These are phyloP conservation scores for Pythium rhizo-oryzae DNA, from an alignment of 352 stramenopile species.

Conservation along the genomic window DNA sequence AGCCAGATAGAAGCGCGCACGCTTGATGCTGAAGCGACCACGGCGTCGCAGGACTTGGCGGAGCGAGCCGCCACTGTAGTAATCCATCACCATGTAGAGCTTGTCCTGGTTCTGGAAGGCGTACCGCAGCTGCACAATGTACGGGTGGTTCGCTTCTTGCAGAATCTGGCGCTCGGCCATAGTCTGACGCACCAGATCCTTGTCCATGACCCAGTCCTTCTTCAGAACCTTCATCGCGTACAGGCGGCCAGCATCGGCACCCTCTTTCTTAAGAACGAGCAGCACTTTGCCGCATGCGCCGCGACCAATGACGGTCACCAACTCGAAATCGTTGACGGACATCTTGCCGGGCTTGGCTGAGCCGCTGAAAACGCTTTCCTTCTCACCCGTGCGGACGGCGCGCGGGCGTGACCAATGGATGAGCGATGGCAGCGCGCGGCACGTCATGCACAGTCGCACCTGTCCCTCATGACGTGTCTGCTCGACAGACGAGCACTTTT, in stretches of 20 bases:
- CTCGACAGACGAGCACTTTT: slow-evolving; percentile 73
- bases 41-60: slow-evolving; percentile 66
- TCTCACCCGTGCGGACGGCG: slow-evolving; percentile 64
- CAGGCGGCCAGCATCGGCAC: slow-evolving; percentile 52
- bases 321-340: slow-evolving; percentile 76
- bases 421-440: slow-evolving; percentile 55
- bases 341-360: slow-evolving; percentile 69
- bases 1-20: slow-evolving; percentile 65
- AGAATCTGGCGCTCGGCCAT: slow-evolving; percentile 78
- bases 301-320: slow-evolving; percentile 72
- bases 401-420: slow-evolving; percentile 73
- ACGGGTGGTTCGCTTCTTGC: slow-evolving; percentile 74
- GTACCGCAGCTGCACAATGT: slow-evolving; percentile 77
- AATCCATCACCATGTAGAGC: slow-evolving; percentile 85
- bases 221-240: slow-evolving; percentile 84
- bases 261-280: slow-evolving; percentile 73
- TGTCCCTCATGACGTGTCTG: slow-evolving; percentile 65
- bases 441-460: slow-evolving; percentile 65
- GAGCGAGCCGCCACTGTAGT: slow-evolving; percentile 72
- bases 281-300: slow-evolving; percentile 75
- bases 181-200: slow-evolving; percentile 75
- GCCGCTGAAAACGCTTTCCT: slow-evolving; percentile 70
- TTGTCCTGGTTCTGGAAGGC: slow-evolving; percentile 84
- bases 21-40: slow-evolving; percentile 73
- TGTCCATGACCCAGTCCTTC: slow-evolving; percentile 85